Evolutionary conservation across 2,329 filamentous ascomycete species (phyloP).

Genomic region (Paraconiothyrium sp.): DNA sequence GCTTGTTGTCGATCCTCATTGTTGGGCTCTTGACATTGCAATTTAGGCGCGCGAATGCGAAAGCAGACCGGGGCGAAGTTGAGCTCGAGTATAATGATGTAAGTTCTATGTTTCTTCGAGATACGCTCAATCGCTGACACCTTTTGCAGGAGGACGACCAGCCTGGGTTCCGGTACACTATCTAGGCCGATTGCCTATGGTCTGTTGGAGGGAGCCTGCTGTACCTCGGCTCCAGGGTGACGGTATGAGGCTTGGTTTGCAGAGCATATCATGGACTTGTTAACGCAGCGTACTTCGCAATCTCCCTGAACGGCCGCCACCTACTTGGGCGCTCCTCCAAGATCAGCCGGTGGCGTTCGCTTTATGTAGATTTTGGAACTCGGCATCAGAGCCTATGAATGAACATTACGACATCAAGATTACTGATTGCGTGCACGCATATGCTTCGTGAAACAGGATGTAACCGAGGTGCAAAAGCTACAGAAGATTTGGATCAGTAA

Average conservation of each 20-base stretch:
- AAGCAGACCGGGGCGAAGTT: conserved; percentile 53
- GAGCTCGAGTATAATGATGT: conserved; percentile 52
- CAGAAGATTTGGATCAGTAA: not conserved
- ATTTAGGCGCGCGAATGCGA: conserved; percentile 49
- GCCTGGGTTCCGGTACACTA: conserved; percentile 48
- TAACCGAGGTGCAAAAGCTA: not conserved
- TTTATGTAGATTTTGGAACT: not conserved
- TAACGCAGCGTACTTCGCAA: not conserved
- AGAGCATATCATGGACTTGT: not conserved
- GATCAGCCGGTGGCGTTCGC: not conserved
- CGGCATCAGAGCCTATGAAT: conserved; percentile 1
- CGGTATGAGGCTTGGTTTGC: not conserved
- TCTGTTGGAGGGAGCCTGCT: not conserved
- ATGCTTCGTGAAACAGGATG: not conserved
- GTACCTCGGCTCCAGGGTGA: not conserved
- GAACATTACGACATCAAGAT: not conserved
- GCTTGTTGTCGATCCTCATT: conserved; percentile 47
- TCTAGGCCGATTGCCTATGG: conserved; percentile 8
- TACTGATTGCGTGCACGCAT: not conserved
- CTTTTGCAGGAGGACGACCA: conserved; percentile 38
- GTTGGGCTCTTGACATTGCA: conserved; percentile 43
- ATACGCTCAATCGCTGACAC: conserved; percentile 23
- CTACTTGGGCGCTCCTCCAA: too few species aligned
- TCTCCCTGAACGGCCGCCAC: not conserved
- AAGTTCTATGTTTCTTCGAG: conserved; percentile 24